A percentile compares a stretch with the other conserved stretches of the same genome.
Evolutionary conservation across 345 rosid genomes (phyloP).

Genomic region (Streptanthus diversifolius): DNA sequence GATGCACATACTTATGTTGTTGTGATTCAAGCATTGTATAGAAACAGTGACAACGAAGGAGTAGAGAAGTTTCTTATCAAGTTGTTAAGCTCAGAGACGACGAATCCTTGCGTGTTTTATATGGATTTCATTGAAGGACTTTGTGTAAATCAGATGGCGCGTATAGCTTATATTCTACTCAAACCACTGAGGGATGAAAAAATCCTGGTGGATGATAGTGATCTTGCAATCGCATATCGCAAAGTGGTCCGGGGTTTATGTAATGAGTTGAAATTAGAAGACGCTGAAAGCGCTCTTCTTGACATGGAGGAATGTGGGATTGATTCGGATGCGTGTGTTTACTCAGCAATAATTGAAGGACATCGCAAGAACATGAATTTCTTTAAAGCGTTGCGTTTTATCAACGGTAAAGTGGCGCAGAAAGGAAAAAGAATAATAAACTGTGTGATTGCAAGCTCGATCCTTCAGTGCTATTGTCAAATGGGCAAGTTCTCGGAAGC

Average conservation of each 20-base stretch:
- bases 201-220: slow-evolving; percentile 35
- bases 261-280: slow-evolving; percentile 49
- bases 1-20: slow-evolving; percentile 50
- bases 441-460: slow-evolving; percentile 46
- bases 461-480: slow-evolving; percentile 55
- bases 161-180: slow-evolving; percentile 47
- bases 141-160: slow-evolving; percentile 43
- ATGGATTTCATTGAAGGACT: slow-evolving; percentile 58
- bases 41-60: slow-evolving; percentile 41
- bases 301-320: slow-evolving; percentile 53
- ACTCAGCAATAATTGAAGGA: slow-evolving; percentile 50
- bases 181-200: slow-evolving; percentile 32
- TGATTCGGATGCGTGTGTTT: slow-evolving; percentile 44
- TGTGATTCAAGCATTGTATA: slow-evolving; percentile 52
- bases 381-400: slow-evolving; percentile 47
- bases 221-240: slow-evolving; percentile 38
- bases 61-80: slow-evolving; percentile 37
- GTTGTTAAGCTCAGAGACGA: slow-evolving; percentile 46
- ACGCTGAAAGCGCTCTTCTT: slow-evolving; percentile 45
- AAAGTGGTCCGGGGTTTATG: slow-evolving; percentile 57
- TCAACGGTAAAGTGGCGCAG: slow-evolving; percentile 38
- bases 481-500: slow-evolving; percentile 42
- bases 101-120: slow-evolving; percentile 39
- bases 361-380: slow-evolving; percentile 46
- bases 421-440: slow-evolving; percentile 44